These are phyloP conservation scores for Gynandropsis gynandra DNA, from an alignment of 345 rosid genomes.

Conservation along the genomic window DNA sequence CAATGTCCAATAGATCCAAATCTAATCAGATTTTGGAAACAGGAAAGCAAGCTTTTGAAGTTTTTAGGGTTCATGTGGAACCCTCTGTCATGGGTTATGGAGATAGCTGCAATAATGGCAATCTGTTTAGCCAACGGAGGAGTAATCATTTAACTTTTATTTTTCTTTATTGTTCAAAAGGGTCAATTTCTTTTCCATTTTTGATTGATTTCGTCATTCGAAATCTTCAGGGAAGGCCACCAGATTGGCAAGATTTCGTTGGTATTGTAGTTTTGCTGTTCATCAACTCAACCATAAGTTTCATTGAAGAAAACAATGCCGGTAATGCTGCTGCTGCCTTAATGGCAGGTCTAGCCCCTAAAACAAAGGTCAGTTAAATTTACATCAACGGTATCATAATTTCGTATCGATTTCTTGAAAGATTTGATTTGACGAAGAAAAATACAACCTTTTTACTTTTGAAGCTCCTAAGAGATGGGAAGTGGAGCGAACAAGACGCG, in stretches of 20 bases:
- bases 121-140: conserved; percentile 77
- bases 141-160: conserved; percentile 27
- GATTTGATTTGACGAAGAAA: no score
- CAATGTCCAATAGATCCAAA: conserved; percentile 4
- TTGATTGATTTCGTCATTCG: not conserved
- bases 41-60: conserved; percentile 65
- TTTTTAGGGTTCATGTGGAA: conserved; percentile 94
- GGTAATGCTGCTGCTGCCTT: conserved; percentile 80
- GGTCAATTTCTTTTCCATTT: not conserved
- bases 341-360: conserved; percentile 44
- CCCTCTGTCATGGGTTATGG: conserved; percentile 94
- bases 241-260: conserved; percentile 83
- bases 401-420: no score
- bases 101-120: conserved; percentile 84
- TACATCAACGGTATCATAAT: no score
- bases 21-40: conserved; percentile 15
- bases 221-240: conserved; percentile 59
- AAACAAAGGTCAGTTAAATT: conserved; percentile 55
- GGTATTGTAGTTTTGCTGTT: conserved; percentile 63
- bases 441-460: not conserved
- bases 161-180: not conserved
- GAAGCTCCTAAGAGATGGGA: conserved; percentile 68
- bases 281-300: conserved; percentile 76
- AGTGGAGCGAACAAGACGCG: conserved; percentile 76
- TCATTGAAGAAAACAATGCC: conserved; percentile 80